A percentile compares a stretch with the other conserved stretches of the same genome.
These are phyloP conservation scores for Backusella tarrabulga DNA, from an alignment of 192 early-diverging fungal genomes.

Conservation along the genomic window DNA sequence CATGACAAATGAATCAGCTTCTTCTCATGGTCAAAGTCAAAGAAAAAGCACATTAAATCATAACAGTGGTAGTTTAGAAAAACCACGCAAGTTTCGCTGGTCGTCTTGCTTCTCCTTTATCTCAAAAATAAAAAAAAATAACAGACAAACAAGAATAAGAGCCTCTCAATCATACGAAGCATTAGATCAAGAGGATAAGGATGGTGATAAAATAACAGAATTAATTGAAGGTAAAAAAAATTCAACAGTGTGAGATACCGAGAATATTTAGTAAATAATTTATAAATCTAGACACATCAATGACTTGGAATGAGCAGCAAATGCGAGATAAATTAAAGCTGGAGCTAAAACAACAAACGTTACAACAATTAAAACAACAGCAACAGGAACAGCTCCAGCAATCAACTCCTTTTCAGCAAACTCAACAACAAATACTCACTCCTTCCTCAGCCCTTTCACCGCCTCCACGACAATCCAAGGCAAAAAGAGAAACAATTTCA, in stretches of 20 bases:
- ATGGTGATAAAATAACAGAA: background rate
- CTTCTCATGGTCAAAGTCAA: background rate
- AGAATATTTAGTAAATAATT: background rate
- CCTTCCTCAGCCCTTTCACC: conserved; percentile 13
- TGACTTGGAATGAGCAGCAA: background rate
- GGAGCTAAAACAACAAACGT: background rate
- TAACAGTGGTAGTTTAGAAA: background rate
- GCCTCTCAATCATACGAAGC: conserved; percentile 7
- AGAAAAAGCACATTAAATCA: background rate
- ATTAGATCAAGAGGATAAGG: background rate
- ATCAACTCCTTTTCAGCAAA: background rate
- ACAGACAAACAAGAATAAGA: conserved; percentile 10
- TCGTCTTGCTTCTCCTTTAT: conserved; percentile 15
- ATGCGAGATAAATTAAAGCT: background rate
- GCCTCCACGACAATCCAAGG: conserved; percentile 9
- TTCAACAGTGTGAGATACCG: background rate
- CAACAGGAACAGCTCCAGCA: background rate
- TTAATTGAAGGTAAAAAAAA: background rate
- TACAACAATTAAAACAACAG: background rate
- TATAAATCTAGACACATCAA: background rate
- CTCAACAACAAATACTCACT: background rate
- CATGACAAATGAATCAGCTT: conserved; percentile 12
- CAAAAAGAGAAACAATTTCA: background rate
- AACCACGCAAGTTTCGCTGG: conserved; percentile 16
- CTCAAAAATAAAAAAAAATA: conserved; percentile 12